Percentiles rank a stretch among this genome's conserved stretches.
Conservation (phyloP, 208 protist species). For the Wallacemonas rigidus region DNA sequence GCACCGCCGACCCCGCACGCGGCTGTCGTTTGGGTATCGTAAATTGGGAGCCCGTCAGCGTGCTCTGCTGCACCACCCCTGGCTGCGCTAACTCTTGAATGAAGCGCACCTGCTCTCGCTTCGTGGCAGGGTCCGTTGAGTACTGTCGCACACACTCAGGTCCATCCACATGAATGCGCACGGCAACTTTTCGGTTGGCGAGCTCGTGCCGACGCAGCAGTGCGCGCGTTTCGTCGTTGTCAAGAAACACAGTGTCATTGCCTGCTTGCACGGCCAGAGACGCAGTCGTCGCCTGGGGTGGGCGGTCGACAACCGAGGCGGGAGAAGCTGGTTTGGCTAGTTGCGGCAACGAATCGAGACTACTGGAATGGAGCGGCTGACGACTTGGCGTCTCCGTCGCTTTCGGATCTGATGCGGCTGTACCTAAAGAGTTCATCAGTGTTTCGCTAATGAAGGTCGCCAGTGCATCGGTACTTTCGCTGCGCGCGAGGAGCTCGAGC, state of each 20-base stretch:
- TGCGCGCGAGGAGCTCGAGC: conserved; percentile 79
- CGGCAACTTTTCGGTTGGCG: conserved; percentile 53
- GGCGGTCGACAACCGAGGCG: too few species aligned
- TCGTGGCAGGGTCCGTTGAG: conserved; percentile 61
- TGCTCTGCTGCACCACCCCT: too few species aligned
- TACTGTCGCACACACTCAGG: conserved; percentile 71
- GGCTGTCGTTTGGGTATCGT: too few species aligned
- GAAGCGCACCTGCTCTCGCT: conserved; percentile 77
- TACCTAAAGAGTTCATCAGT: conserved; percentile 29
- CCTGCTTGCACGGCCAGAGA: neutral
- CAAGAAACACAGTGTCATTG: conserved; percentile 17
- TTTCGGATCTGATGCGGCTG: too few species aligned
- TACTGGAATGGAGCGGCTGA: too few species aligned
- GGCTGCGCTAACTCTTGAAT: conserved; percentile 47
- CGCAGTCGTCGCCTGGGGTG: too few species aligned
- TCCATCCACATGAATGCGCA: conserved; percentile 55
- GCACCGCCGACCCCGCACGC: too few species aligned
- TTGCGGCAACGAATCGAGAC: too few species aligned
- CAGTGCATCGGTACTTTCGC: conserved; percentile 63
- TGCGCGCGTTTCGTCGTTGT: conserved; percentile 14
- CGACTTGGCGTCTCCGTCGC: too few species aligned
- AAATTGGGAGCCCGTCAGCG: too few species aligned
- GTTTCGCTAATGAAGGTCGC: conserved; percentile 57
- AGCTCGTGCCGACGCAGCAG: conserved; percentile 31
- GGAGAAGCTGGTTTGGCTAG: too few species aligned